These are phyloP conservation scores for Breynia disticha DNA, from an alignment of 441 rosid genomes.

Conservation along the genomic window DNA sequence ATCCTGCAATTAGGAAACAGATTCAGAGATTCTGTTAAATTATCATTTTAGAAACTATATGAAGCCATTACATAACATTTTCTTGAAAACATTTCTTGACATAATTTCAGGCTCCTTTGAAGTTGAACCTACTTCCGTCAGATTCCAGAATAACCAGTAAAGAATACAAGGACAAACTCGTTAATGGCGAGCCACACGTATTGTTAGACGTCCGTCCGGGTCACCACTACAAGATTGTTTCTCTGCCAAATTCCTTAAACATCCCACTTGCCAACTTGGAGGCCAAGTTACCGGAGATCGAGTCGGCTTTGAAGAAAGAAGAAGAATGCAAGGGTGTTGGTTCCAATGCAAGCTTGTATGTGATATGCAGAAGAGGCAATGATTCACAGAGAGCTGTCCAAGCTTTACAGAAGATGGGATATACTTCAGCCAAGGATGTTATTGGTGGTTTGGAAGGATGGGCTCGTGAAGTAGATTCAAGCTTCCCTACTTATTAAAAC, in stretches of 20 bases:
- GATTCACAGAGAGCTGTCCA: slow-evolving; percentile 89
- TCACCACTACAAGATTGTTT: slow-evolving; percentile 76
- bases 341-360: slow-evolving; percentile 35
- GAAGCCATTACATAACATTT: no score
- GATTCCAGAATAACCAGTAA: slow-evolving; percentile 67
- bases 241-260: slow-evolving; percentile 66
- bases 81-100: no score
- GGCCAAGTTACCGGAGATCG: slow-evolving; percentile 50
- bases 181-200: slow-evolving; percentile 38
- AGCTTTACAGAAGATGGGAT: slow-evolving; percentile 46
- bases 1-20: no score
- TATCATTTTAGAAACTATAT: no score
- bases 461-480: slow-evolving; percentile 59
- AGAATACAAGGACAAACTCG: slow-evolving; percentile 44
- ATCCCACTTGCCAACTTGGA: slow-evolving; percentile 62
- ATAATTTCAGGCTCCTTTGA: slow-evolving; percentile 42
- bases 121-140: slow-evolving; percentile 42
- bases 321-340: slow-evolving; percentile 15
- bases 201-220: slow-evolving; percentile 81
- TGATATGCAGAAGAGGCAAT: slow-evolving; percentile 79
- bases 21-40: no score
- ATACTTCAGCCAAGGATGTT: slow-evolving; percentile 57
- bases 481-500: slow-evolving; percentile 35
- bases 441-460: slow-evolving; percentile 81
- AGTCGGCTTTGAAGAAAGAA: slow-evolving; percentile 46